Conservation (phyloP, 352 stramenopile species). For the Discostella stelligera region DNA sequence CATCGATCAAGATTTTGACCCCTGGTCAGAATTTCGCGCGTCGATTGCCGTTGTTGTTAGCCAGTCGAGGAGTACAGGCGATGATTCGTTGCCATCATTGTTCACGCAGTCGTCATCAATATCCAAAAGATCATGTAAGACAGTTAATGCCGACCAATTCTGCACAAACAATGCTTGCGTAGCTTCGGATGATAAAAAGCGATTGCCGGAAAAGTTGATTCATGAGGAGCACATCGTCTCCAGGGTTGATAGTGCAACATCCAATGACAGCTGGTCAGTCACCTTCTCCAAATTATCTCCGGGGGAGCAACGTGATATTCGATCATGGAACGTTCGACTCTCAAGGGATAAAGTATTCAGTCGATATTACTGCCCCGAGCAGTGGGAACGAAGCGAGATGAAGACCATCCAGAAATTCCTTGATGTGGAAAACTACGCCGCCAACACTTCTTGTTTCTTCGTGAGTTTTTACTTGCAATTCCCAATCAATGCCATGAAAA, state of each 20-base stretch:
- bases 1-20: constrained; percentile 41
- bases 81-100: constrained; percentile 18
- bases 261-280: background rate
- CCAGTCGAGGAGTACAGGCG: background rate
- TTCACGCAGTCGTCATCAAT: background rate
- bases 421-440: constrained; percentile 10
- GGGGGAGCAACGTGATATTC: constrained; percentile 29
- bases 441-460: constrained; percentile 2
- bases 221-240: background rate
- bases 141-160: background rate
- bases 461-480: constrained; percentile 4
- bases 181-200: background rate
- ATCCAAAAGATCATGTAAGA: background rate
- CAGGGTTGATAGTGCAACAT: background rate
- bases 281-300: constrained; percentile 24
- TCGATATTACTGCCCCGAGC: constrained; percentile 35
- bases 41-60: constrained; percentile 21
- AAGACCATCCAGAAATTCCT: constrained; percentile 33
- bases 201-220: background rate
- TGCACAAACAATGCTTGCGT: background rate
- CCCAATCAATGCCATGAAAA: background rate
- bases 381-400: constrained; percentile 34
- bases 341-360: constrained; percentile 35
- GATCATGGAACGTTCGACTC: constrained; percentile 28
- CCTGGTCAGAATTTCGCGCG: constrained; percentile 26